Conservation (phyloP, 352 stramenopile species). For the Pythium aphanidermatum region DNA sequence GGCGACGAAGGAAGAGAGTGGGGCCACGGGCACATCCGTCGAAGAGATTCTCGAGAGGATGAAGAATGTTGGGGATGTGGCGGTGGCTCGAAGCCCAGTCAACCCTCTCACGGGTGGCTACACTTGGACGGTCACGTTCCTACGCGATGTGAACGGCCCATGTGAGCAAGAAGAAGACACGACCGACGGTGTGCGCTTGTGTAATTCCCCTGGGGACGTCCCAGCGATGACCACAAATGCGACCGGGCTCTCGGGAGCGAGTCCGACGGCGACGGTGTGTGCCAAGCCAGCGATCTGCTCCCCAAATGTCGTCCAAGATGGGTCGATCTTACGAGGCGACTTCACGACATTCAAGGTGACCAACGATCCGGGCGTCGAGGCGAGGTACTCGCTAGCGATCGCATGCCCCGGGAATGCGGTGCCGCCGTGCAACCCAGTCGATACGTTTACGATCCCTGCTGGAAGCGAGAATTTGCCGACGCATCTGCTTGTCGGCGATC, state of each 20-base stretch:
- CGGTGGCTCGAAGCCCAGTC: slow-evolving; percentile 83
- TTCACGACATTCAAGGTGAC: slow-evolving; percentile 86
- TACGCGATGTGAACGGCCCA: slow-evolving; percentile 71
- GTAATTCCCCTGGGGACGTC: slow-evolving; percentile 92
- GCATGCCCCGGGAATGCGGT: slow-evolving; percentile 18
- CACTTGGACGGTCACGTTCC: slow-evolving; percentile 93
- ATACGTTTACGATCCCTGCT: slow-evolving; percentile 23
- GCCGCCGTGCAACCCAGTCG: slow-evolving; percentile 23
- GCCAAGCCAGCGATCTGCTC: slow-evolving; percentile 22
- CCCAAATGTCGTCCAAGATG: slow-evolving; percentile 28
- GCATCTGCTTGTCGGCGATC: slow-evolving; percentile 34
- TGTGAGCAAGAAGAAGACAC: slow-evolving; percentile 64
- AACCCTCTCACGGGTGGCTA: slow-evolving; percentile 90
- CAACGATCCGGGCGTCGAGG: slow-evolving; percentile 53
- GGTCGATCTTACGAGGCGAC: slow-evolving; percentile 81
- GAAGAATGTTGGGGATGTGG: slow-evolving; percentile 92
- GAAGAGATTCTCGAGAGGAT: slow-evolving; percentile 95
- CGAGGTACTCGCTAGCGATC: slow-evolving; percentile 34
- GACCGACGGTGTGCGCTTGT: slow-evolving; percentile 47
- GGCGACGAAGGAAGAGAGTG: slow-evolving; percentile 83
- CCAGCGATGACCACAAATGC: slow-evolving; percentile 59
- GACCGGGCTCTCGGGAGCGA: slow-evolving; percentile 26
- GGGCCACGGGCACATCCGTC: slow-evolving; percentile 87
- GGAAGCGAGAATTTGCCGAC: slow-evolving; percentile 26
- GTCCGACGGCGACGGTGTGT: slow-evolving; percentile 23